Evolutionary conservation across 2,329 filamentous ascomycete genomes (phyloP).

Genomic region (Drechslera avenae): DNA sequence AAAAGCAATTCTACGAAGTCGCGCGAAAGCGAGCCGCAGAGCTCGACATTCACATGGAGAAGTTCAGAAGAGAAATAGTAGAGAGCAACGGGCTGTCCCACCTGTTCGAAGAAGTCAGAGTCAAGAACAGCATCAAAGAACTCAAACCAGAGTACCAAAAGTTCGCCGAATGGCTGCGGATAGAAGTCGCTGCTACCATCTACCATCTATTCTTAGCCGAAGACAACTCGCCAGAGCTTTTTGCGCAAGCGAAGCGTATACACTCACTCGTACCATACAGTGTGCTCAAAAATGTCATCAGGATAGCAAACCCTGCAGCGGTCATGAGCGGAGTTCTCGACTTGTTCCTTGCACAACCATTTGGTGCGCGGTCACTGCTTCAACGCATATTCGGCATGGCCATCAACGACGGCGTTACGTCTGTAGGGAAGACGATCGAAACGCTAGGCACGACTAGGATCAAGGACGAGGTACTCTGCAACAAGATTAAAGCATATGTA

Average conservation of each 20-base stretch:
- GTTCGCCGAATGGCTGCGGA: constrained; percentile 96
- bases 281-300: constrained; percentile 93
- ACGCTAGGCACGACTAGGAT: constrained; percentile 72
- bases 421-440: constrained; percentile 86
- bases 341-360: constrained; percentile 93
- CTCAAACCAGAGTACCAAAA: constrained; percentile 96
- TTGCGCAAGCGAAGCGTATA: constrained; percentile 90
- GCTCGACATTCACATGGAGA: constrained; percentile 97
- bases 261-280: constrained; percentile 94
- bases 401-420: constrained; percentile 85
- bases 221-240: constrained; percentile 95
- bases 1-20: constrained; percentile 93
- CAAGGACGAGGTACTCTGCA: constrained; percentile 76
- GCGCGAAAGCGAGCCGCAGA: constrained; percentile 87
- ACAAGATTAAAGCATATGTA: constrained; percentile 81
- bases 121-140: constrained; percentile 84
- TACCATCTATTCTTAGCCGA: constrained; percentile 98
- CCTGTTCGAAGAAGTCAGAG: constrained; percentile 89
- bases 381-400: constrained; percentile 94
- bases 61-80: constrained; percentile 69
- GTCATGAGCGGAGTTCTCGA: constrained; percentile 97
- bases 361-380: constrained; percentile 85
- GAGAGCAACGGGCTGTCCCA: constrained; percentile 86
- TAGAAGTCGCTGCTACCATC: constrained; percentile 93
- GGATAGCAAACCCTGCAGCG: constrained; percentile 92